Conservation (phyloP, 768 basidiomycete genomes). For the Suillus alpinus region DNA sequence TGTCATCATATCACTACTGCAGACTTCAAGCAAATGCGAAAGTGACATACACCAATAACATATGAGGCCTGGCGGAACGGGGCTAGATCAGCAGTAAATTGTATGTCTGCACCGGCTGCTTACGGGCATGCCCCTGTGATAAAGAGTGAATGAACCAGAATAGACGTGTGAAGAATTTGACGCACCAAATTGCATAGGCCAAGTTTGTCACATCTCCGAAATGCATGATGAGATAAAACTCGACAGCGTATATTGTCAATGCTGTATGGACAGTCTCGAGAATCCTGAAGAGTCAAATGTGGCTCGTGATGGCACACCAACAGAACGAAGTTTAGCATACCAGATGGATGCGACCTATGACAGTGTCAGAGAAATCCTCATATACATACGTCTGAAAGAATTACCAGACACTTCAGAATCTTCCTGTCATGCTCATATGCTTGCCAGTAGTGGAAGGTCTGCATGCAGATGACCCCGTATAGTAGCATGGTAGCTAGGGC, state of each 20-base stretch:
- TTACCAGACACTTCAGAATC: conserved; percentile 6
- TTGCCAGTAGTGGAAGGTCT: conserved; percentile 12
- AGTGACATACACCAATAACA: conserved; percentile 8
- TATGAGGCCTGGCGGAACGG: conserved; percentile 5
- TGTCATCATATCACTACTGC: neutral
- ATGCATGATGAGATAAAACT: conserved; percentile 15
- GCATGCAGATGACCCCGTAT: conserved; percentile 17
- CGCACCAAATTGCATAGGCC: conserved; percentile 12
- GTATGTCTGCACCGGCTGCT: neutral
- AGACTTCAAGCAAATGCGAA: neutral
- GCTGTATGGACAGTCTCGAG: conserved; percentile 14
- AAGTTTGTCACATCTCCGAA: conserved; percentile 2
- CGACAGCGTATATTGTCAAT: conserved; percentile 11
- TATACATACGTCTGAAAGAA: neutral
- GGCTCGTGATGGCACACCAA: neutral
- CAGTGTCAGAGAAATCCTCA: neutral
- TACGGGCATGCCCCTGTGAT: conserved; percentile 11
- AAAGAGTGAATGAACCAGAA: neutral
- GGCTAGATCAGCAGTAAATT: neutral
- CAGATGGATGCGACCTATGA: conserved; percentile 11
- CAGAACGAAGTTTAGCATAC: neutral
- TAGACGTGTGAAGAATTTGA: neutral
- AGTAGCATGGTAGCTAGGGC: conserved; percentile 9
- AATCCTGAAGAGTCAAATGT: conserved; percentile 2
- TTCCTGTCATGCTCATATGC: conserved; percentile 9